Percentiles rank a stretch among this genome's conserved stretches.
Evolutionary conservation across 1,139 yeast species (phyloP).

Genomic region (Debaryomycetaceae sp.): DNA sequence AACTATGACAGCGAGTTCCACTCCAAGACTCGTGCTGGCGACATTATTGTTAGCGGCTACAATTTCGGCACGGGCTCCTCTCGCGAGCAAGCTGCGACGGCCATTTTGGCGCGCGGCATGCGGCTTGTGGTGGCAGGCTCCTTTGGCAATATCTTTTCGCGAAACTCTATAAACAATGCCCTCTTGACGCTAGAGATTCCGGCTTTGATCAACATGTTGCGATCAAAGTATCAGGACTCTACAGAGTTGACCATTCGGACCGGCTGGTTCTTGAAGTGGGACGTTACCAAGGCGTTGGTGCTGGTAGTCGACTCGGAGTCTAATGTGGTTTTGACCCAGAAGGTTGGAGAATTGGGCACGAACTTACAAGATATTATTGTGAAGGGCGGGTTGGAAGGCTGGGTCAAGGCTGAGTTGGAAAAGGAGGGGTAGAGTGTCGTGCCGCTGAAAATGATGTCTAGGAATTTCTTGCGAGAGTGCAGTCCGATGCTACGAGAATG

Average conservation of each 20-base stretch:
- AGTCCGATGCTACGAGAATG: too few relatives aligned
- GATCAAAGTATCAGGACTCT: constrained; percentile 50
- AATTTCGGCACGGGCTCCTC: constrained; percentile 98
- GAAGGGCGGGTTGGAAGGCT: constrained; percentile 95
- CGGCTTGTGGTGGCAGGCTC: constrained; percentile 92
- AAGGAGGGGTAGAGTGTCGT: too few relatives aligned
- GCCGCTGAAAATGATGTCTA: too few relatives aligned
- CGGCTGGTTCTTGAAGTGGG: constrained; percentile 90
- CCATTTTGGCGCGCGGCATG: constrained; percentile 89
- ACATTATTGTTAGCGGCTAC: constrained; percentile 82
- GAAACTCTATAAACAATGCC: constrained; percentile 95
- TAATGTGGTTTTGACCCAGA: constrained; percentile 63
- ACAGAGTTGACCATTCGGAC: constrained; percentile 82
- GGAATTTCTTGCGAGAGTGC: too few relatives aligned
- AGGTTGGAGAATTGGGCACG: constrained; percentile 92
- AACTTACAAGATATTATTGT: constrained; percentile 94
- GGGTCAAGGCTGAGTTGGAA: constrained; percentile 74
- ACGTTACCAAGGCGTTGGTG: constrained; percentile 75
- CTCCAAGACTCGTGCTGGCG: constrained; percentile 71
- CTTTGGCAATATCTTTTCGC: constrained; percentile 89
- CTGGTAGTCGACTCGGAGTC: constrained; percentile 59
- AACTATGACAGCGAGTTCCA: constrained; percentile 89
- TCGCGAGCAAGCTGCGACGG: constrained; percentile 99
- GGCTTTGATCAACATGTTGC: constrained; percentile 61
- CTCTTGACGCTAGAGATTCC: constrained; percentile 90